Percentiles rank a stretch among this genome's conserved stretches.
Evolutionary conservation across 805 yeast species (phyloP).

Genomic region (Cyberlindnera amylophila): DNA sequence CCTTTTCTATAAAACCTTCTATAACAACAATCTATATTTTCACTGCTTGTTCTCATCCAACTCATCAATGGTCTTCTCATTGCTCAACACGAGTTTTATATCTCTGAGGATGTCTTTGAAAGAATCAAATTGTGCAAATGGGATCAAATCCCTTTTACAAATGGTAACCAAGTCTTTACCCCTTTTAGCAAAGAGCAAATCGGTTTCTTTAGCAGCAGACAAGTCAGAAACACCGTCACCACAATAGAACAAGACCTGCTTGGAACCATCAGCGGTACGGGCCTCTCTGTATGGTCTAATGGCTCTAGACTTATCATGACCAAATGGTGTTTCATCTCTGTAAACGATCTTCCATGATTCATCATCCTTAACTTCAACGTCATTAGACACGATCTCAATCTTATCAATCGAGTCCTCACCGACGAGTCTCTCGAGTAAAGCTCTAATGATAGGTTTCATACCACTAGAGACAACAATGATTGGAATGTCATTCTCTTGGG

Average conservation of each 20-base stretch:
- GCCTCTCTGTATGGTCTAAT: conserved; percentile 46
- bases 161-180: conserved; percentile 87
- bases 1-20: no score
- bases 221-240: conserved; percentile 98
- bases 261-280: conserved; percentile 26
- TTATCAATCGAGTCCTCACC: conserved; percentile 71
- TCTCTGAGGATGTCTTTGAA: conserved; percentile 70
- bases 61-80: conserved; percentile 33
- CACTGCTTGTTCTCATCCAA: conserved; percentile 31
- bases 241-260: conserved; percentile 80
- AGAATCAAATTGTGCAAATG: conserved; percentile 76
- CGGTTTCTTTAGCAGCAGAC: conserved; percentile 93
- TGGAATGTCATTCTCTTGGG: conserved; percentile 66
- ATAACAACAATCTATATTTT: not conserved
- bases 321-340: conserved; percentile 82
- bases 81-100: conserved; percentile 51
- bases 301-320: conserved; percentile 90
- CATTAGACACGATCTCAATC: conserved; percentile 81
- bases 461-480: conserved; percentile 88
- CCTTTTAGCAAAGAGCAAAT: conserved; percentile 85
- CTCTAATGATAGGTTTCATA: conserved; percentile 87
- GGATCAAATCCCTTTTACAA: conserved; percentile 76
- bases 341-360: conserved; percentile 80
- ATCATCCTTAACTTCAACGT: conserved; percentile 51
- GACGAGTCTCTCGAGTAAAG: conserved; percentile 66